Conservation (phyloP, 176 grass and related monocot genomes). For the Carex parvula region DNA sequence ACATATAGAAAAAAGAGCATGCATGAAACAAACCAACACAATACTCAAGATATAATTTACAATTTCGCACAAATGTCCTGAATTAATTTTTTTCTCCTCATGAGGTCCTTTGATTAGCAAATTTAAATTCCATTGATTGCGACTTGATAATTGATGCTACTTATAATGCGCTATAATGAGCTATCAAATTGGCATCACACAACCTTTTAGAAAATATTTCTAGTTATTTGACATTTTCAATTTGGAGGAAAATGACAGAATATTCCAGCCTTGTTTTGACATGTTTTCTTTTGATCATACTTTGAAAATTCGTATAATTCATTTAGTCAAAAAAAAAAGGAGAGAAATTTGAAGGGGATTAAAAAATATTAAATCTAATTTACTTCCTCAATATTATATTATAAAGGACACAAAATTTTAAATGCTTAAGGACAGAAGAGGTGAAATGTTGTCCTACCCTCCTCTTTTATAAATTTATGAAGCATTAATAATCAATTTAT, state of each 20-base stretch:
- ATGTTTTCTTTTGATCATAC: background rate
- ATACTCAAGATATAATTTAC: background rate
- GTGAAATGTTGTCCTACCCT: background rate
- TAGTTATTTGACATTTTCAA: background rate
- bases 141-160: background rate
- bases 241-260: background rate
- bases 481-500: too few relatives aligned
- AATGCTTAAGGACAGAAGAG: too few relatives aligned
- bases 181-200: constrained; percentile 8
- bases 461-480: background rate
- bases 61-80: background rate
- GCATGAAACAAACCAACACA: too few relatives aligned
- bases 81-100: background rate
- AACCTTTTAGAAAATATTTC: background rate
- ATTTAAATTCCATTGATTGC: background rate
- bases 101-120: background rate
- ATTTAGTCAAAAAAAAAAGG: background rate
- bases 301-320: background rate
- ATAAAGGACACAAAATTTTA: too few relatives aligned
- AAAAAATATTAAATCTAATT: too few relatives aligned
- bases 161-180: background rate
- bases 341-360: too few relatives aligned
- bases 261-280: constrained; percentile 2
- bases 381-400: too few relatives aligned
- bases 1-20: too few relatives aligned